Evolutionary conservation across 495 filamentous ascomycete genomes (phyloP).

Genomic region (Pseudevernia furfuracea): DNA sequence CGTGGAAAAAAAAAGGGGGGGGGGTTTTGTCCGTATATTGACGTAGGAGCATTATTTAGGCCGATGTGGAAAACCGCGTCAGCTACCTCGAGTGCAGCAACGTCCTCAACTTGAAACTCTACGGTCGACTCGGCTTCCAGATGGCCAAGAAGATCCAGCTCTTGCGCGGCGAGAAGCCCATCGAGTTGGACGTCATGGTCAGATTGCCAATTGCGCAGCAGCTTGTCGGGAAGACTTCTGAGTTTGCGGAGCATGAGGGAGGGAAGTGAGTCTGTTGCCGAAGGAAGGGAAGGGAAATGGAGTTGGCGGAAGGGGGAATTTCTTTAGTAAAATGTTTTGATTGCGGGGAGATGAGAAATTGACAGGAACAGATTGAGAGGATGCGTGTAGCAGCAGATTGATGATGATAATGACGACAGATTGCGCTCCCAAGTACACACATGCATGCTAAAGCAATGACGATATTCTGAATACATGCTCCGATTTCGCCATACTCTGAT

Average conservation of each 20-base stretch:
- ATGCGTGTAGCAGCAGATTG: neutral
- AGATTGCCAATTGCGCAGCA: constrained; percentile 46
- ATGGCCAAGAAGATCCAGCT: constrained; percentile 51
- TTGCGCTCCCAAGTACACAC: neutral
- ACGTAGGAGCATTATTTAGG: constrained; percentile 36
- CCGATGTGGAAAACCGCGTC: constrained; percentile 53
- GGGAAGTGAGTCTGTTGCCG: neutral
- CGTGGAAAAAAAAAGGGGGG: too few species aligned
- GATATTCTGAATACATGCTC: neutral
- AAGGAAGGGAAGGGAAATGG: neutral
- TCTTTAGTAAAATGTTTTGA: neutral
- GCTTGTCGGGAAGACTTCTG: neutral
- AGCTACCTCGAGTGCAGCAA: constrained; percentile 74
- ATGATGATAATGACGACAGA: neutral
- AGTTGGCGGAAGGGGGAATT: neutral
- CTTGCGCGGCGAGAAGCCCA: constrained; percentile 48
- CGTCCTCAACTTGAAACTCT: constrained; percentile 56
- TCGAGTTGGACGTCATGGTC: constrained; percentile 70
- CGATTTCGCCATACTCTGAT: neutral
- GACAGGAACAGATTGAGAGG: neutral
- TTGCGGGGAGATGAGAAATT: neutral
- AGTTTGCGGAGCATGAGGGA: neutral
- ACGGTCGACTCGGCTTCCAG: constrained; percentile 63
- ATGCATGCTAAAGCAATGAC: neutral
- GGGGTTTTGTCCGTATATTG: too few species aligned